Base-by-base conservation (phyloP, 148 eudicot genomes). In the Nepenthes gracilis region DNA sequence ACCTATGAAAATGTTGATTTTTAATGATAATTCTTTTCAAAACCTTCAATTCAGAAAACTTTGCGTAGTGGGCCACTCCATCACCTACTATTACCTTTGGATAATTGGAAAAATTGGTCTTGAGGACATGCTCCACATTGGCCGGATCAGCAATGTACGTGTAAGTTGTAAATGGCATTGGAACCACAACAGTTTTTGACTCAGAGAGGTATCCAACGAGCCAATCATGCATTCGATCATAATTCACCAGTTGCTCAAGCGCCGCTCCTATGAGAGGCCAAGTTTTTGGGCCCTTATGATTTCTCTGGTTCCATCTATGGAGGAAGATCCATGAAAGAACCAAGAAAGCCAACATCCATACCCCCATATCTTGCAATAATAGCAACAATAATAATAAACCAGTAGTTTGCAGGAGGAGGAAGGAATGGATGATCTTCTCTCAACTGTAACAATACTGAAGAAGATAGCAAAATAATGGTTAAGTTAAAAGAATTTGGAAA, bases 181-280 rank as follows among this genome's bases (percentile, higher is more conserved):
- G 86, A 33, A 91, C 92, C 33, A 83, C 86, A 1, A 85, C 80
- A 1, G 90, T 81, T 73, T 56, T 83, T 9, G 81, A 75, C 63
- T 81, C 66, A 5, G 80, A 59, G 1, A 91, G 65, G 73, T 91
- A 91, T 6, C 65, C 76, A 8, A 81, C 89, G 35, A 90, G 78
- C 97, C 97, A 90, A 67, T 91, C 96, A 59, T 91, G 97, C 97
- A 91, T 87, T 7, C 79, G 69, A 62, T 85, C 77, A 65, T 78
- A 91, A 68, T 85, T 91, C 80, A 76, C 57, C 35, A 81, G 63
- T 45, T 91, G 96, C 61, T 91, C 95, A 2, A 83, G 45, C 14
- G 93, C 86, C 67, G 90, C 90, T 9, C 96, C 96, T 2, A 93
- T 68, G 1, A 93, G 60, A 8, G 97, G 97, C 97, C 97, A 91